Base-by-base conservation (phyloP, 1,284 basidiomycete genomes). In the Papiliotrema flavescens region DNA sequence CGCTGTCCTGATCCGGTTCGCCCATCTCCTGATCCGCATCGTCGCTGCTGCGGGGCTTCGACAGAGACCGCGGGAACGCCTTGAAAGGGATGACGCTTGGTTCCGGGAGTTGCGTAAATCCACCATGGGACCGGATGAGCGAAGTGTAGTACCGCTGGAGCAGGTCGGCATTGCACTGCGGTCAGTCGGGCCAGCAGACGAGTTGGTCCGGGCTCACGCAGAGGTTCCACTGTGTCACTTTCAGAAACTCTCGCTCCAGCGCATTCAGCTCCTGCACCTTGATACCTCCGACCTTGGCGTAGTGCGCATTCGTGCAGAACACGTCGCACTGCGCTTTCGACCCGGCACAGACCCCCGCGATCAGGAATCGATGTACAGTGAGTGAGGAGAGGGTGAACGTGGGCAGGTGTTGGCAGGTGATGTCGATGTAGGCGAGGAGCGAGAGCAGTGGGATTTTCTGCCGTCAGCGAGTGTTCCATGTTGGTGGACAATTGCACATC, bases 341-440 rank as follows among this genome's bases (percentile, higher is more conserved):
- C 54, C 89, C 85, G 53, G 93, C 86, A 39, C 87, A 84, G 70
- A 94, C 86, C 62, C 90, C 84, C 49, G 92, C 83, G 77, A 95
- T 95, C 70, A 94, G 82, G 78, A 96, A 96, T 53, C 92, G 90
- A 78, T 96, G 94, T 67, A 92, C 92, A 32, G 94, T 97, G 69
- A 95, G 83, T 34, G 90, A 95, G 41, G 90, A 89, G 62, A 98
- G 83, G 37, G 89, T 94, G 79, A 95, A 95, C 47, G 84, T 80
- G 36, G 90, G 88, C 64, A 85, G 83, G 61, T 89, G 85, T 51
- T 86, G 82, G 77, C 90, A 94, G 63, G 94, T 90, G 76, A 90
- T 87, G 79, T 96, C 93, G 78, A 96, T 93, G 78, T 96, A 96
- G 75, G 90, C 87, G 56, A 96, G 82, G 37, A 88, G 87, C 71